Evolutionary conservation across 2,329 filamentous ascomycete genomes (phyloP), one percentile per base, ranked within the genome.

Genomic region (Calonectria ilicicola): DNA sequence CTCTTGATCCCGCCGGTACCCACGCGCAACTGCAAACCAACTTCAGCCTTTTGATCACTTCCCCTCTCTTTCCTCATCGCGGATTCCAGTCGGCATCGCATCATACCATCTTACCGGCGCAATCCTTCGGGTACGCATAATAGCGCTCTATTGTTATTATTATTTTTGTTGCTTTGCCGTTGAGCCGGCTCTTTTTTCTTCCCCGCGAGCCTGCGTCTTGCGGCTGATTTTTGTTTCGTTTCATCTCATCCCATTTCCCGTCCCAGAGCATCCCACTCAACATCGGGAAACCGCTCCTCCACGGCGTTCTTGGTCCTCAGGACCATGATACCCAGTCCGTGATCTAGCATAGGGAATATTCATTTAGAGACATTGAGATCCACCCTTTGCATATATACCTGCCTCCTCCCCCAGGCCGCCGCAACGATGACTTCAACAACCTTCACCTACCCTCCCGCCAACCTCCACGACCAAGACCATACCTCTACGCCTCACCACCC

Each of bases 381-480:
- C 71, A 74, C 76, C 44, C 53, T 53, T 70, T 79, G 62, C 78
- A 77, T 83, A 85, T 84, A 85, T 85, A 84, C 77, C 77, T 77
- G 71, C 74, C 66, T 70, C 70, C 70, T 74, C 77, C 74, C 69
- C 75, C 77, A 75, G 66, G 66, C 47, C 72, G 65, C 60, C 75
- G 77, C 78, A 80, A 80, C 77, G 79, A 88, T 88, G 86, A 83
- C 86, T 82, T 86, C 85, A 63, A 58, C 32, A 32, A 82, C 83
- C 76, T 86, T 84, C 78, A 84, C 84, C 72, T 80, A 85, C 75
- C 82, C 83, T 74, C 83, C 84, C 73, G 80, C 83, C 70, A 84
- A 83, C 76, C 82, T 86, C 76, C 80, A 84, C 77, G 82, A 85
- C 77, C 77, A 79, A 62, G 75, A 81, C 69, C 78, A 76, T 53